These are phyloP conservation scores for Starmerella floris DNA, from an alignment of 805 yeast genomes.

Conservation along the genomic window DNA sequence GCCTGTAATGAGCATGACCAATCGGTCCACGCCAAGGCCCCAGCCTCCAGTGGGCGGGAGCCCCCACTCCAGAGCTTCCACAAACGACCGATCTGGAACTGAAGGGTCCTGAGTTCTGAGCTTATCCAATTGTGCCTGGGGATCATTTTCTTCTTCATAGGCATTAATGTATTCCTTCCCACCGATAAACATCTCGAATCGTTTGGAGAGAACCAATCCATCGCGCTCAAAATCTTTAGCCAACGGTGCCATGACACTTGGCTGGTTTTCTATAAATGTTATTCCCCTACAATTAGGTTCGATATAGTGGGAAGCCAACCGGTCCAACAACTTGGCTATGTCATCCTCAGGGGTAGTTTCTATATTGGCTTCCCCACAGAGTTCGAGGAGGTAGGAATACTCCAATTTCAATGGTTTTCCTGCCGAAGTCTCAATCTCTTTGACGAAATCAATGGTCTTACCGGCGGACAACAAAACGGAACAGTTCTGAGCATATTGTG, in stretches of 20 bases:
- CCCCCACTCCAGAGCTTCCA: conserved; percentile 76
- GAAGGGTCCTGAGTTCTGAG: conserved; percentile 43
- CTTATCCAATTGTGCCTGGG: conserved; percentile 52
- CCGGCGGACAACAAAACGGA: conserved; percentile 22
- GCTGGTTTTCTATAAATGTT: conserved; percentile 68
- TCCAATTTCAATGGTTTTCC: conserved; percentile 38
- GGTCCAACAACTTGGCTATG: conserved; percentile 49
- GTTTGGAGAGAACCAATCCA: conserved; percentile 36
- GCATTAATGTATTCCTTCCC: conserved; percentile 82
- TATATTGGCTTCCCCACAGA: conserved; percentile 5
- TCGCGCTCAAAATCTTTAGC: conserved; percentile 45
- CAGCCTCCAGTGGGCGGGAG: conserved; percentile 98
- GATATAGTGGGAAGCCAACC: conserved; percentile 43
- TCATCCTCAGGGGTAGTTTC: conserved; percentile 22
- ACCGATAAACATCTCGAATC: conserved; percentile 74
- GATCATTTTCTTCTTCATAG: conserved; percentile 91
- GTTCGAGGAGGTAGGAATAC: conserved; percentile 24
- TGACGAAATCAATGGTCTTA: conserved; percentile 47
- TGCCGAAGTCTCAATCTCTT: conserved; percentile 43
- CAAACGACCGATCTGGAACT: conserved; percentile 58
- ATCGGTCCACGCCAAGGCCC: conserved; percentile 88
- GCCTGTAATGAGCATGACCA: conserved; percentile 64
- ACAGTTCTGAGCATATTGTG: conserved; percentile 10
- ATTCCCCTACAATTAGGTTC: conserved; percentile 58
- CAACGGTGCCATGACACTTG: conserved; percentile 72